Percentiles rank a stretch among this genome's conserved stretches.
phyloP scores from a whole-genome alignment of 2,329 filamentous ascomycete genomes.

The Chaetomium olivaceum region DNA sequence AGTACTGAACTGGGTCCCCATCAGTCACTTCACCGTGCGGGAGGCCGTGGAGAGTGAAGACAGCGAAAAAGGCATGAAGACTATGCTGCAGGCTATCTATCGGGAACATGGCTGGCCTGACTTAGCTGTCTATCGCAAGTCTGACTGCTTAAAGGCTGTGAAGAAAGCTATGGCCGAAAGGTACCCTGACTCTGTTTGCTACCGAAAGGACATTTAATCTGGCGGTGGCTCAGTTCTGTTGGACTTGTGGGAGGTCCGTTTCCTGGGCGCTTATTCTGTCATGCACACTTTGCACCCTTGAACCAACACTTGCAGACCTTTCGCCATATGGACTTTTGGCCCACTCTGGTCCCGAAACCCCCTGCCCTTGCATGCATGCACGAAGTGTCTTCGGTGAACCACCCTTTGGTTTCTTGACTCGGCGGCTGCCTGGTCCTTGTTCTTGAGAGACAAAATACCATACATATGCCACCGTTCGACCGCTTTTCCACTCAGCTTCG shows the following conservation, averaged over 20 bases:
- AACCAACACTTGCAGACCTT: neutral
- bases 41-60: neutral
- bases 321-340: neutral
- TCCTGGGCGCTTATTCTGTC: too few relatives aligned
- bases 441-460: too few relatives aligned
- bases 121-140: neutral
- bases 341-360: neutral
- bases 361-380: neutral
- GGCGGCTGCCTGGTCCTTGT: neutral
- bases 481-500: too few relatives aligned
- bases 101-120: slow-evolving; percentile 9
- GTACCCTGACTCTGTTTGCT: neutral
- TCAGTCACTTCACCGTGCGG: neutral
- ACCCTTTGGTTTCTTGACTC: neutral
- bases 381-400: neutral
- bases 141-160: neutral
- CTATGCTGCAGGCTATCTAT: neutral
- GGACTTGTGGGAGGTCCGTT: neutral
- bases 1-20: slow-evolving; percentile 2
- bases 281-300: too few relatives aligned
- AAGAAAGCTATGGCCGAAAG: neutral
- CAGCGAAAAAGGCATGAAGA: slow-evolving; percentile 1
- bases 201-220: neutral
- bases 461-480: too few relatives aligned
- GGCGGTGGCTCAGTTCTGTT: neutral